phyloP scores from a whole-genome alignment of 805 yeast species.

The Metschnikowia baotianmanensis region DNA sequence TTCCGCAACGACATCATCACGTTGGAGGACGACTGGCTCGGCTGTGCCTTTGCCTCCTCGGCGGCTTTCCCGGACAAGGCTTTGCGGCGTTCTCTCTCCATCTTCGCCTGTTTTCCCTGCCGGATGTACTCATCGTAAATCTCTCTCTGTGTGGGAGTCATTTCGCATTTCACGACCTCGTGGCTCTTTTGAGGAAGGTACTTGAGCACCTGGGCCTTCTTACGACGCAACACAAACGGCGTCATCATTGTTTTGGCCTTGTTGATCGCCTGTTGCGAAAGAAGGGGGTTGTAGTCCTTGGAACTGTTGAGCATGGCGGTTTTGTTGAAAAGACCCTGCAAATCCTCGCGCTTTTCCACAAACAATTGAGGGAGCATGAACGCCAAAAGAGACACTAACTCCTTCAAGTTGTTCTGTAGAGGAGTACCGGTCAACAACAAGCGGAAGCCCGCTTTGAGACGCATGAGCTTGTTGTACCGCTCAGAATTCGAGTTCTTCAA shows the following conservation, averaged over 20 bases:
- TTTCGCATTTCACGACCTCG: slow-evolving; percentile 60
- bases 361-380: slow-evolving; percentile 86
- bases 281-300: slow-evolving; percentile 64
- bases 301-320: slow-evolving; percentile 66
- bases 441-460: slow-evolving; percentile 78
- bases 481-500: slow-evolving; percentile 86
- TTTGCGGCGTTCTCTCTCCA: slow-evolving; percentile 46
- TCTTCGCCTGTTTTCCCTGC: slow-evolving; percentile 37
- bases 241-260: slow-evolving; percentile 98
- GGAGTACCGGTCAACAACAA: slow-evolving; percentile 95
- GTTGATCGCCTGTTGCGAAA: slow-evolving; percentile 86
- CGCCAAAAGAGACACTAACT: slow-evolving; percentile 83
- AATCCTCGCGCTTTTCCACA: slow-evolving; percentile 75
- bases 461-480: slow-evolving; percentile 84
- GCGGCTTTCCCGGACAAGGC: slow-evolving; percentile 34
- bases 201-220: slow-evolving; percentile 86
- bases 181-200: slow-evolving; percentile 81
- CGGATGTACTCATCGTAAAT: slow-evolving; percentile 64
- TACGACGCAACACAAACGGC: slow-evolving; percentile 91
- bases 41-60: slow-evolving; percentile 27
- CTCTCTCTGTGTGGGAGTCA: slow-evolving; percentile 51
- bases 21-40: slow-evolving; percentile 54
- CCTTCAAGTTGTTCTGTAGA: slow-evolving; percentile 86
- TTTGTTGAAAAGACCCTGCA: slow-evolving; percentile 82
- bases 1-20: slow-evolving; percentile 86